phyloP scores from a whole-genome alignment of 176 grass and related monocot species.

The Oryza australiensis region DNA sequence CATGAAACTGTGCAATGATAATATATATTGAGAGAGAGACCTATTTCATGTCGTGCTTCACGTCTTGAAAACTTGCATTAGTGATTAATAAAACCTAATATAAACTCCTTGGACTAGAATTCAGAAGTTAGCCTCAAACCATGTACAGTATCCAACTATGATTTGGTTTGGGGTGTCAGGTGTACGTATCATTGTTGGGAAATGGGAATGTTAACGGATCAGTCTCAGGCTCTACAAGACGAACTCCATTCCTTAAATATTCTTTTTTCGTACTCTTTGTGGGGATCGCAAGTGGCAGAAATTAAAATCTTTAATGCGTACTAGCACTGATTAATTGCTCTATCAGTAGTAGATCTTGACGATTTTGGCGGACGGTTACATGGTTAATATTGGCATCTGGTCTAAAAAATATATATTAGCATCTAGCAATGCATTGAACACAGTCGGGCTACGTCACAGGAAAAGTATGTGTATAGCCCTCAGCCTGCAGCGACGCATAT shows the following conservation, averaged over 20 bases:
- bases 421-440: constrained; percentile 15
- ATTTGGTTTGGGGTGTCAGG: not conserved
- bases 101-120: not conserved
- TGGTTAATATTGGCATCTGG: not conserved
- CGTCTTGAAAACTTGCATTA: no score
- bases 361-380: not conserved
- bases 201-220: not conserved
- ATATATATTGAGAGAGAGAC: no score
- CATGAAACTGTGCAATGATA: no score
- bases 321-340: not conserved
- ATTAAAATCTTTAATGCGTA: not conserved
- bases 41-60: no score
- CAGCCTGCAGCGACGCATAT: constrained; percentile 2
- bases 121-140: not conserved
- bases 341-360: not conserved
- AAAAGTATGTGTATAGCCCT: not conserved
- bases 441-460: not conserved
- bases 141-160: not conserved
- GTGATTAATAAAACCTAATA: not conserved
- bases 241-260: not conserved
- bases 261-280: not conserved
- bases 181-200: not conserved
- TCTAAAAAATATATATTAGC: no score
- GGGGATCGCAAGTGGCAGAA: not conserved
- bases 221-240: not conserved